phyloP scores from a whole-genome alignment of 2,329 filamentous ascomycete genomes.

The Falciphora oryzae region DNA sequence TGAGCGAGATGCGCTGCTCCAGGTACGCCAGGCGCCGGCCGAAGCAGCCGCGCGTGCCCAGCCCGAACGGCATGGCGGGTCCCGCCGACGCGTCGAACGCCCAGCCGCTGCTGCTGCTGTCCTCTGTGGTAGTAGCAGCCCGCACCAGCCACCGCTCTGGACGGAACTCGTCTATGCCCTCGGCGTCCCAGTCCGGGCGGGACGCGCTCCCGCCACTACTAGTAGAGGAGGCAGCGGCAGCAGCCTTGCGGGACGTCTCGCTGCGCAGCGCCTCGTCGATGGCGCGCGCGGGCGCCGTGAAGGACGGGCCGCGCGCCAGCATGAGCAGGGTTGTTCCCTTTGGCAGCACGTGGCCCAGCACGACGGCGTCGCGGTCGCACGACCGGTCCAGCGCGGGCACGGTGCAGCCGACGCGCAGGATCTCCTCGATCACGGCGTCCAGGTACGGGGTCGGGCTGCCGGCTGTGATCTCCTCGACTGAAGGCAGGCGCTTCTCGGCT shows the following conservation, averaged over 20 bases:
- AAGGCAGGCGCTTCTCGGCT: conserved; percentile 1
- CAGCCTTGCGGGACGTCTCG: conserved; percentile 14
- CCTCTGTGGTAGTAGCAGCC: conserved; percentile 12
- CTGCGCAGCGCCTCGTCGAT: conserved; percentile 25
- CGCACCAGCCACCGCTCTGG: conserved; percentile 32
- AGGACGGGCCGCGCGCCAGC: conserved; percentile 22
- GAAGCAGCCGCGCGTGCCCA: conserved; percentile 32
- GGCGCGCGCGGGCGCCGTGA: conserved; percentile 19
- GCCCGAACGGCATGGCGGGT: conserved; percentile 27
- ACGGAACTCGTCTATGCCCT: conserved; percentile 24
- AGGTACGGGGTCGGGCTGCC: conserved; percentile 26
- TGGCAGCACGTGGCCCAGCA: conserved; percentile 29
- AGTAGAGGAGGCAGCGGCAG: background rate
- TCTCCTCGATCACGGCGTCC: conserved; percentile 32
- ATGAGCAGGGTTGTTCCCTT: conserved; percentile 28
- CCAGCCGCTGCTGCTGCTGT: conserved; percentile 18
- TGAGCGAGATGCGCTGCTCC: conserved; percentile 29
- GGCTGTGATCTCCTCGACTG: conserved; percentile 23
- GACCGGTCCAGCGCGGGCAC: conserved; percentile 25
- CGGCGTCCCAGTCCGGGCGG: background rate
- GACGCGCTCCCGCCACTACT: background rate
- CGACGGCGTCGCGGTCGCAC: conserved; percentile 25
- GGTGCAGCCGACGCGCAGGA: conserved; percentile 25
- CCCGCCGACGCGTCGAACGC: conserved; percentile 1
- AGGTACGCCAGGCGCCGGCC: conserved; percentile 31